Evolutionary conservation across 805 yeast genomes (phyloP), one percentile per base, ranked within the genome.

Genomic region (Schwanniomyces vanrijiae): DNA sequence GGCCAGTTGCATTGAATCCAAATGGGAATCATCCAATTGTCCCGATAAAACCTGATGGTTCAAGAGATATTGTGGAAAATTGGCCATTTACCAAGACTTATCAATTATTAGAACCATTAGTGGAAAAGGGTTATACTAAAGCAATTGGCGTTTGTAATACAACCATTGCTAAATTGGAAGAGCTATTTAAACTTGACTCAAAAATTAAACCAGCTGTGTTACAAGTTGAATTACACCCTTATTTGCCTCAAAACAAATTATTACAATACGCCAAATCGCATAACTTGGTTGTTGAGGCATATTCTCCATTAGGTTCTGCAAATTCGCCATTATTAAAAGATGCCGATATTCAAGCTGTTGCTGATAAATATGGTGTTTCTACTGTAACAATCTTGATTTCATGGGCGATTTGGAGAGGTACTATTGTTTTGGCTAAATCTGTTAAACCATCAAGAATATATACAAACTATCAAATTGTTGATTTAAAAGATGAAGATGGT

Each of bases 91-190:
- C 78, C 52, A 75, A 83, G 56, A 82, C 89, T 19, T 87, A 82
- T 42, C 50, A 37, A n/a, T 53, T 55, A 11, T 65, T 88, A 79
- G 89, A 87, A 68, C 68, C 78, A 55, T 67, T 86, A 44, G 73
- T 80, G 42, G 67, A 67, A 26, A 61, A 77, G 19, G 85, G 82
- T 20, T 9, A 80, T 61, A 73, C 80, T 20, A 80, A 74, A 55
- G 80, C 90, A 20, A 78, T 88, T 61, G 96, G 96, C 55, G 86
- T 88, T 35, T 84, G 90, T 33, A 88, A 88, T 69, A 25, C 81
- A 83, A 61, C 76, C 87, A 14, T 66, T 78, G 21, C 75, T 70
- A 45, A 60, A 56, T 43, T 47, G 61, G 40, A 68, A 76, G 45
- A 66, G 71, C 34, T 58, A 78, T 16, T 54, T 79, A 13, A 61